Evolutionary conservation across 148 eudicot species (phyloP).

Genomic region (Selenicereus undatus): DNA sequence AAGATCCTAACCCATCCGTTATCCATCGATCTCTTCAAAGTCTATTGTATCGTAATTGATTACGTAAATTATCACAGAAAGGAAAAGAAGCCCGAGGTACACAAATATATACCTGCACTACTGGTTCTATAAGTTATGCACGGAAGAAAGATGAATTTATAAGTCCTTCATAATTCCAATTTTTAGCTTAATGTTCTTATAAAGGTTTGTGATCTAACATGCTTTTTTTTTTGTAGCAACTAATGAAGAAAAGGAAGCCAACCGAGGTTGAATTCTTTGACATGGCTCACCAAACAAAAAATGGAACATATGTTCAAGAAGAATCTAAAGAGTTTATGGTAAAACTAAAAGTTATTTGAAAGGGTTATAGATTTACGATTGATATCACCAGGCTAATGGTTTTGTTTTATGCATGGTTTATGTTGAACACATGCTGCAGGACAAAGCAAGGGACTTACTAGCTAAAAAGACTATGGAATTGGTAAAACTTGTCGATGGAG

Average conservation of each 20-base stretch:
- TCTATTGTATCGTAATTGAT: too few species aligned
- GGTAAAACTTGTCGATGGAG: too few species aligned
- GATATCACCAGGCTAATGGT: background rate
- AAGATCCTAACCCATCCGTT: too few species aligned
- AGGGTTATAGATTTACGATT: too few species aligned
- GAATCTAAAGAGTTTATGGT: background rate
- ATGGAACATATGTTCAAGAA: background rate
- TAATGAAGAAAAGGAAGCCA: background rate
- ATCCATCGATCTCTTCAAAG: too few species aligned
- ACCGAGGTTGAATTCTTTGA: constrained; percentile 4
- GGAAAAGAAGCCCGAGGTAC: background rate
- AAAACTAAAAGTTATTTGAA: background rate
- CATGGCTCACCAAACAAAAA: background rate
- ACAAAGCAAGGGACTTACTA: background rate
- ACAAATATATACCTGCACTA: background rate
- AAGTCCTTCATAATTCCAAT: background rate
- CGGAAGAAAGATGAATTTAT: background rate
- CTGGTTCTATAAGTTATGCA: background rate
- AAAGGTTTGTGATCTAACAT: background rate
- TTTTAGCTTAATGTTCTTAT: background rate
- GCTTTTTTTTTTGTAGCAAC: background rate
- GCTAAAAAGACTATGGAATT: background rate
- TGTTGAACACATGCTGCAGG: background rate
- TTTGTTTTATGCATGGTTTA: background rate
- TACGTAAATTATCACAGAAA: background rate